phyloP scores from a whole-genome alignment of 2,329 filamentous ascomycete species.

The Aureobasidium subglaciale region DNA sequence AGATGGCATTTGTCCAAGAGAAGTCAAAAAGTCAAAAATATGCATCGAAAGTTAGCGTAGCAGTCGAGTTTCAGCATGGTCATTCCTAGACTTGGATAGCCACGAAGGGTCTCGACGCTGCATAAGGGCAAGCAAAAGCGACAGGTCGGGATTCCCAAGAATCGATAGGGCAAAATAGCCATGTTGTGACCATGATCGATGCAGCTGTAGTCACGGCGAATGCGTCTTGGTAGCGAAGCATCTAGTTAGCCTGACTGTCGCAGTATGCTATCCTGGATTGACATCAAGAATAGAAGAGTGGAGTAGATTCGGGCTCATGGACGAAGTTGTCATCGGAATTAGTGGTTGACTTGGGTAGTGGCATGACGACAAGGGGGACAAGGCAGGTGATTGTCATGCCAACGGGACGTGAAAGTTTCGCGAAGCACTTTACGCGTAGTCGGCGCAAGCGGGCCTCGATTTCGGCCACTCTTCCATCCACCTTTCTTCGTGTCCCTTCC shows the following conservation, averaged over 20 bases:
- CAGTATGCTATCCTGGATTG: too few relatives aligned
- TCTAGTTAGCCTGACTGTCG: too few relatives aligned
- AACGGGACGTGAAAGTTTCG: neutral
- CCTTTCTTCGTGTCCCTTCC: neutral
- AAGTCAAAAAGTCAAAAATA: neutral
- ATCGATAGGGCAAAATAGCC: too few relatives aligned
- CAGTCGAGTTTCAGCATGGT: constrained; percentile 1
- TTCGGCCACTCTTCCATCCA: neutral
- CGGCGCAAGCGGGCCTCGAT: neutral
- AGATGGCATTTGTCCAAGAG: neutral
- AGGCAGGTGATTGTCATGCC: neutral
- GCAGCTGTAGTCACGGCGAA: too few relatives aligned
- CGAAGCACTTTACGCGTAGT: neutral
- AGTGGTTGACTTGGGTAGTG: neutral
- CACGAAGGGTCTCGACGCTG: neutral
- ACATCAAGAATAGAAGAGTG: too few relatives aligned
- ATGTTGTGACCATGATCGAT: neutral
- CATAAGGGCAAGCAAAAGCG: neutral
- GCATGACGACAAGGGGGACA: neutral
- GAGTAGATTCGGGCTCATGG: too few relatives aligned
- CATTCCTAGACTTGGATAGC: neutral
- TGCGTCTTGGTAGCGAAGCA: too few relatives aligned
- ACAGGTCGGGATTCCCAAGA: neutral
- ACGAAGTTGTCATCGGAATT: neutral
- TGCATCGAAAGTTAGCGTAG: neutral